Evolutionary conservation across 805 yeast species (phyloP).

Genomic region (Yarrowia divulgata): DNA sequence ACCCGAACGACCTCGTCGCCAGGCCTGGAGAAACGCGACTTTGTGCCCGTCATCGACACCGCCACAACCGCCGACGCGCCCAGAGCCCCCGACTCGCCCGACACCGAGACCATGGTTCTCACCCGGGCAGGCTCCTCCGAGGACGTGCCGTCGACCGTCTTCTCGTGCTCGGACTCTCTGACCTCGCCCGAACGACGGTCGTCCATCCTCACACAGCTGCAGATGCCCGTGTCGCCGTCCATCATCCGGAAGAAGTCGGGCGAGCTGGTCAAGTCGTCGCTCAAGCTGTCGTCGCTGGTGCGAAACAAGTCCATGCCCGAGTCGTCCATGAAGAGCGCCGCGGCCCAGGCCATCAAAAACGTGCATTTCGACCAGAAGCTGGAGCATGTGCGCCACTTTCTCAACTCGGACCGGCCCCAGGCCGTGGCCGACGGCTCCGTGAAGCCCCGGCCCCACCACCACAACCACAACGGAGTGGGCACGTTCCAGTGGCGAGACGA

Average conservation of each 20-base stretch:
- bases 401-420: conserved; percentile 74
- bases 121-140: conserved; percentile 31
- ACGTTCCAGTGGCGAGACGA: conserved; percentile 46
- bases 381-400: conserved; percentile 71
- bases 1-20: conserved; percentile 36
- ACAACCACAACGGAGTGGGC: conserved; percentile 48
- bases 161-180: conserved; percentile 20
- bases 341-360: conserved; percentile 62
- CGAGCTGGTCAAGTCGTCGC: conserved; percentile 79
- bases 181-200: conserved; percentile 36
- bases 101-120: conserved; percentile 1
- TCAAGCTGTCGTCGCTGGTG: conserved; percentile 57
- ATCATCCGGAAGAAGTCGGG: conserved; percentile 85
- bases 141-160: conserved; percentile 35
- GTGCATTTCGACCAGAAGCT: conserved; percentile 79
- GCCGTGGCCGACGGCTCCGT: conserved; percentile 74
- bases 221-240: conserved; percentile 46
- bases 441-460: conserved; percentile 54
- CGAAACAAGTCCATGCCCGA: conserved; percentile 51
- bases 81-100: conserved; percentile 7
- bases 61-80: not conserved
- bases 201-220: conserved; percentile 34
- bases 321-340: conserved; percentile 42
- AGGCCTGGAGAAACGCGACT: conserved; percentile 25
- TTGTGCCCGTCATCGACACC: conserved; percentile 1